Evolutionary conservation across 1,139 yeast species (phyloP), one percentile per base, ranked within the genome.

Genomic region (Blastobotrys aristatus): DNA sequence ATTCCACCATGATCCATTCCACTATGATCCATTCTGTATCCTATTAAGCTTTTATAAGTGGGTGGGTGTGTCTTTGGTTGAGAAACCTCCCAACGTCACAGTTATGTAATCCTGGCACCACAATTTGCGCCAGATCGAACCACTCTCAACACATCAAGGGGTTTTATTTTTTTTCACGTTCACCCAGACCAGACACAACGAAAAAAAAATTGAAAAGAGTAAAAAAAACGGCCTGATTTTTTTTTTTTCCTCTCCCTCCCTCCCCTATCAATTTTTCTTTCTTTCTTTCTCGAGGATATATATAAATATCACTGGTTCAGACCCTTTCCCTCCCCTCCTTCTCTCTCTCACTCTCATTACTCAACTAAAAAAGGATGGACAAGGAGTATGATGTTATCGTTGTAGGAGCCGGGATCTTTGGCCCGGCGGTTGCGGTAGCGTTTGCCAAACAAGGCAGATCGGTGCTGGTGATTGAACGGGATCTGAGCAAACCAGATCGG

Each of bases 351-450:
- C n/a, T n/a, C n/a, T n/a, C n/a, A n/a, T n/a, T n/a, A n/a, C n/a
- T n/a, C n/a, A n/a, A n/a, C n/a, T n/a, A n/a, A n/a, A n/a, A n/a
- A n/a, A n/a, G n/a, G 13, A 34, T 3, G 14, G 22, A 34, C 18
- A 40, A 53, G 39, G 62, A 60, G 21, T 67, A 74, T 63, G 94
- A 84, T 58, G 84, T 74, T 31, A 78, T 84, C 31, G 80, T 85
- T 26, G 77, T 92, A 31, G 97, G 98, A 17, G 97, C 97, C 13
- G 99, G 99, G 38, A 95, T 92, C 18, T 83, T 87, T 13, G 99
- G 99, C 1, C 96, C 98, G 3, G 82, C 92, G 49, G 75, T 92
- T 24, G 97, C 97, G 41, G 84, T 90, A 0, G 89, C 88, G 2
- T 70, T 92, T 50, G 97, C 96, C 1, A 76, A 94, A 58, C 95